Evolutionary conservation across 2,329 filamentous ascomycete genomes (phyloP).

Genomic region (Fusarium sp.): DNA sequence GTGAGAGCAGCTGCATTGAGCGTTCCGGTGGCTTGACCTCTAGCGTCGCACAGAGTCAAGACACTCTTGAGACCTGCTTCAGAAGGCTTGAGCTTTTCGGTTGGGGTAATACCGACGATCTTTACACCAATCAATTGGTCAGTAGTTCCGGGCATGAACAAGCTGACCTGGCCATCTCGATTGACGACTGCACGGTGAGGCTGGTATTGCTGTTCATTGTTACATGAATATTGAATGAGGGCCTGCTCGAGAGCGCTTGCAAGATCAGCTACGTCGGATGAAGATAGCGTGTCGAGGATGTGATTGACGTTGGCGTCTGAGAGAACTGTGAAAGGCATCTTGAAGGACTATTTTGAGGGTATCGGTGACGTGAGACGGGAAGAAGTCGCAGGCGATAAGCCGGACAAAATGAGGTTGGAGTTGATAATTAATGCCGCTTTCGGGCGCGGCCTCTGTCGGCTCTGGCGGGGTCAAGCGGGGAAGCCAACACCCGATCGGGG

Average conservation of each 20-base stretch:
- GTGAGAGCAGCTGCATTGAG: slow-evolving; percentile 75
- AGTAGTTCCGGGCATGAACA: slow-evolving; percentile 74
- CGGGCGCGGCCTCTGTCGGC: not conserved
- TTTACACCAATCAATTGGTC: slow-evolving; percentile 70
- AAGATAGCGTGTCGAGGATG: slow-evolving; percentile 28
- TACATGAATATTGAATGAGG: slow-evolving; percentile 63
- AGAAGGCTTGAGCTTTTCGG: not conserved
- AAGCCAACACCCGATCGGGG: not conserved
- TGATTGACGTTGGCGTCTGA: slow-evolving; percentile 37
- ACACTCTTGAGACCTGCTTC: slow-evolving; percentile 52
- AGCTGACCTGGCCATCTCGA: slow-evolving; percentile 68
- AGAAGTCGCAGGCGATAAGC: not conserved
- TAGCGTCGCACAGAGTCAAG: slow-evolving; percentile 66
- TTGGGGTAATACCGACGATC: slow-evolving; percentile 57
- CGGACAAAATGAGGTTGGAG: not conserved
- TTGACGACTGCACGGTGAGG: slow-evolving; percentile 69
- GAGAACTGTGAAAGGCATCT: slow-evolving; percentile 40
- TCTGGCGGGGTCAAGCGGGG: not conserved
- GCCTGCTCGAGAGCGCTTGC: slow-evolving; percentile 29
- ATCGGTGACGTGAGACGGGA: no score
- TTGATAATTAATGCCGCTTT: not conserved
- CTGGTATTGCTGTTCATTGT: slow-evolving; percentile 68
- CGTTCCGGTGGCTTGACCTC: slow-evolving; percentile 67
- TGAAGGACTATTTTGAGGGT: not conserved
- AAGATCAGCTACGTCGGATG: slow-evolving; percentile 26